Percentiles rank a stretch among this genome's conserved stretches.
These are phyloP conservation scores for Candida michaelii DNA, from an alignment of 805 yeast genomes.

Conservation along the genomic window DNA sequence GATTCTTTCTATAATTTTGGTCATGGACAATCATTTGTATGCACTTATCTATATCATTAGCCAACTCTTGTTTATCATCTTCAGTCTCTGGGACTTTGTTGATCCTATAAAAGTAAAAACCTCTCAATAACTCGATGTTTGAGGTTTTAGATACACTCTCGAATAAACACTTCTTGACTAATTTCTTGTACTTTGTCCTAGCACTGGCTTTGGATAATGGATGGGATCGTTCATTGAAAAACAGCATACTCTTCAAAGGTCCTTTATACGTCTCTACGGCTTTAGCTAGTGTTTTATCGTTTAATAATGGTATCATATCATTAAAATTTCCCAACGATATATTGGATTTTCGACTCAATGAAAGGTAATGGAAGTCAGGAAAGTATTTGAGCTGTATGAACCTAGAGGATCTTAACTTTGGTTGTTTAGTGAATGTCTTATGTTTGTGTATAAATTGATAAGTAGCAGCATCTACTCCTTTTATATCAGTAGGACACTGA, in stretches of 20 bases:
- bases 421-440: slow-evolving; percentile 19
- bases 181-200: slow-evolving; percentile 26
- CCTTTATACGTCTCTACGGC: slow-evolving; percentile 28
- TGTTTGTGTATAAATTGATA: slow-evolving; percentile 15
- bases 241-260: slow-evolving; percentile 19
- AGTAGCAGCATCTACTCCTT: slow-evolving; percentile 30
- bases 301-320: slow-evolving; percentile 26
- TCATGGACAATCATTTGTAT: neutral
- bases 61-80: slow-evolving; percentile 16
- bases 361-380: slow-evolving; percentile 28
- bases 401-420: slow-evolving; percentile 10
- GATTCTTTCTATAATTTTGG: slow-evolving; percentile 1
- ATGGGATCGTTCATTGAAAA: slow-evolving; percentile 23
- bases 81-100: slow-evolving; percentile 21
- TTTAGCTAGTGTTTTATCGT: slow-evolving; percentile 23
- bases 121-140: slow-evolving; percentile 19
- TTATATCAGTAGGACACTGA: slow-evolving; percentile 29
- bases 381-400: slow-evolving; percentile 29
- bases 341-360: slow-evolving; percentile 36
- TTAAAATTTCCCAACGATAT: slow-evolving; percentile 36
- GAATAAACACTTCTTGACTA: slow-evolving; percentile 18
- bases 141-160: slow-evolving; percentile 10
- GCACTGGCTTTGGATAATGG: slow-evolving; percentile 37
- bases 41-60: neutral
- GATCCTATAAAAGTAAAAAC: slow-evolving; percentile 24